Evolutionary conservation across 768 basidiomycete species (phyloP).

Genomic region (Suillus subluteus): DNA sequence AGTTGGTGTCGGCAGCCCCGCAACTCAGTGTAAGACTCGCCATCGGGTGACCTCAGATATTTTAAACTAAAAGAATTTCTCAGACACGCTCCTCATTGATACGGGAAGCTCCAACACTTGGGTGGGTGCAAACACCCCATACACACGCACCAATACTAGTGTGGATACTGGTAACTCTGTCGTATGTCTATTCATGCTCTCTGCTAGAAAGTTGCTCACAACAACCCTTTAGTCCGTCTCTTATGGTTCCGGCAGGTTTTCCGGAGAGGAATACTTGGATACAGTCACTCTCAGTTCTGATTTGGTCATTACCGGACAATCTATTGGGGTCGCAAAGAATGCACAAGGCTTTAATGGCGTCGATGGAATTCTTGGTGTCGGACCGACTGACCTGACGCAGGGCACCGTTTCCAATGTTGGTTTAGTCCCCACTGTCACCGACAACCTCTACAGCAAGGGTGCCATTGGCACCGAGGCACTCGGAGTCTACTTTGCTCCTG

Average conservation of each 20-base stretch:
- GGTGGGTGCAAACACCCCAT: conserved; percentile 30
- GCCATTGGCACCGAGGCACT: conserved; percentile 32
- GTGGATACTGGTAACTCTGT: conserved; percentile 21
- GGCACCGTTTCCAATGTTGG: conserved; percentile 20
- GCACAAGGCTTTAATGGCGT: conserved; percentile 31
- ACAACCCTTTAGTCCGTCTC: conserved; percentile 13
- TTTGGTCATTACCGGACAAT: conserved; percentile 31
- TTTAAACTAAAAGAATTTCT: background rate
- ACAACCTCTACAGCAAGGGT: conserved; percentile 36
- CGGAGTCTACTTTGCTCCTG: conserved; percentile 38
- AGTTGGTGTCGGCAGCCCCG: conserved; percentile 30
- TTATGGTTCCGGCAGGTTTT: conserved; percentile 26
- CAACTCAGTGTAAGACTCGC: conserved; percentile 29
- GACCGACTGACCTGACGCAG: conserved; percentile 36
- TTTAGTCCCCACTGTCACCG: conserved; percentile 34
- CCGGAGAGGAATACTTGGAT: conserved; percentile 24
- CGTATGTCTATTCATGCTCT: conserved; percentile 17
- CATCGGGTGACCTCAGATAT: background rate
- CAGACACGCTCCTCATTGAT: conserved; percentile 34
- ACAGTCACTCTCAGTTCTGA: conserved; percentile 17
- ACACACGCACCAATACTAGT: conserved; percentile 22
- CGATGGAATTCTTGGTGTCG: conserved; percentile 43
- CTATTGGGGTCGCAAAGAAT: conserved; percentile 38
- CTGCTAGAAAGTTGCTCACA: conserved; percentile 10
- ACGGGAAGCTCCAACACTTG: conserved; percentile 38